Conservation (phyloP, 1,284 basidiomycete genomes). For the Agaricales sp. region DNA sequence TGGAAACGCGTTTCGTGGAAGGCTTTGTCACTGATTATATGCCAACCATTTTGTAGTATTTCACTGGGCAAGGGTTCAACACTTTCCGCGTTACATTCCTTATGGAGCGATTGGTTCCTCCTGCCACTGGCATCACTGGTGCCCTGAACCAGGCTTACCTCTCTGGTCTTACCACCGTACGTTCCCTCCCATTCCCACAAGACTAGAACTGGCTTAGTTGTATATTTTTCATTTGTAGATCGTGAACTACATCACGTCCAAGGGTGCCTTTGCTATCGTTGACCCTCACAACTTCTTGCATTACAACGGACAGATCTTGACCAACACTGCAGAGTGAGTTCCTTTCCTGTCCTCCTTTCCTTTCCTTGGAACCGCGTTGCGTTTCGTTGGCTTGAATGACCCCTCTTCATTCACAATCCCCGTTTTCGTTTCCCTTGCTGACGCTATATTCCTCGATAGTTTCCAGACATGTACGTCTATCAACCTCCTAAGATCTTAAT, state of each 20-base stretch:
- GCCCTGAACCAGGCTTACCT: slow-evolving; percentile 44
- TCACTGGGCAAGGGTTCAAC: slow-evolving; percentile 47
- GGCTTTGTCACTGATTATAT: slow-evolving; percentile 9
- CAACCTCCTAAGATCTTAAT: neutral
- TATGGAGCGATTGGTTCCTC: slow-evolving; percentile 45
- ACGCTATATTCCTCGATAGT: slow-evolving; percentile 16
- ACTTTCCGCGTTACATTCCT: slow-evolving; percentile 54
- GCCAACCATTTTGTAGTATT: slow-evolving; percentile 26
- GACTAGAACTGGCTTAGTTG: neutral
- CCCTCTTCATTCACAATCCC: too few species aligned
- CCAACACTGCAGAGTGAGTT: slow-evolving; percentile 29
- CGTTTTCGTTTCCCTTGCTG: slow-evolving; percentile 3
- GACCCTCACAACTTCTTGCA: slow-evolving; percentile 28
- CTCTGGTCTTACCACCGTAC: slow-evolving; percentile 33
- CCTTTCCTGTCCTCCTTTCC: slow-evolving; percentile 1
- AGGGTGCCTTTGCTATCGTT: slow-evolving; percentile 45
- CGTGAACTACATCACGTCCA: slow-evolving; percentile 48
- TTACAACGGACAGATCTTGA: slow-evolving; percentile 1
- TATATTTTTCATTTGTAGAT: slow-evolving; percentile 20
- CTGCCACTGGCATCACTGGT: slow-evolving; percentile 40
- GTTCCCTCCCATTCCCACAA: slow-evolving; percentile 4
- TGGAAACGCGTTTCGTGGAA: slow-evolving; percentile 3
- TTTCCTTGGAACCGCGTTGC: neutral
- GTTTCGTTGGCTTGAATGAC: too few species aligned
- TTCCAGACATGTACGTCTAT: slow-evolving; percentile 38